Conservation (phyloP, 179 eudicot species). For the Amaranthus tricolor region DNA sequence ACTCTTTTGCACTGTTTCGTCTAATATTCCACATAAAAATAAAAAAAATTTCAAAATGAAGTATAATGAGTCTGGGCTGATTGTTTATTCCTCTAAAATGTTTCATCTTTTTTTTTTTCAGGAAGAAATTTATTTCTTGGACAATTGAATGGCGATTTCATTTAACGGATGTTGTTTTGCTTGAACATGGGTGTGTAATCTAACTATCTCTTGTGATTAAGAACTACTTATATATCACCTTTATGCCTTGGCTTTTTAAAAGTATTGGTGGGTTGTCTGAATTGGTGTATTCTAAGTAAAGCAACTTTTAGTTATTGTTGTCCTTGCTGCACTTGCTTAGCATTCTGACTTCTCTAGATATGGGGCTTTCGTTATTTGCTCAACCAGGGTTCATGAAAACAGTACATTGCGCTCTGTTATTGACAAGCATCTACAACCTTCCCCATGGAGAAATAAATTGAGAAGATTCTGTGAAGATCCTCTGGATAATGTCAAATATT, state of each 20-base stretch:
- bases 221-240: not conserved
- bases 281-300: not conserved
- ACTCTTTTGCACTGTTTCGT: not conserved
- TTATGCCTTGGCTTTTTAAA: not conserved
- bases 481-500: slow-evolving; percentile 63
- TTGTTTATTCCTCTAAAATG: not conserved
- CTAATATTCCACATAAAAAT: not conserved
- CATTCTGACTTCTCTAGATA: not conserved
- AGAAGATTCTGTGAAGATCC: slow-evolving; percentile 69
- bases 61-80: not conserved
- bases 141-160: slow-evolving; percentile 94
- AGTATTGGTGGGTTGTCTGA: not conserved
- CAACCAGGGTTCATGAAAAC: slow-evolving; percentile 61
- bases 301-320: not conserved
- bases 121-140: slow-evolving; percentile 75
- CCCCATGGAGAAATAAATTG: slow-evolving; percentile 76
- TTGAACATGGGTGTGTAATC: slow-evolving; percentile 74
- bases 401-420: slow-evolving; percentile 53
- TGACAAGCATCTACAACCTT: slow-evolving; percentile 72
- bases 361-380: slow-evolving; percentile 2
- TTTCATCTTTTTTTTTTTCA: slow-evolving; percentile 22
- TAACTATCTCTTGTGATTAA: not conserved
- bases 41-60: not conserved
- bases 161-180: slow-evolving; percentile 68
- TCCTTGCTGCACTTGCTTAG: not conserved